A percentile compares a stretch with the other conserved stretches of the same genome.
phyloP scores from a whole-genome alignment of 495 filamentous ascomycete species.

The Tuber melanosporum region DNA sequence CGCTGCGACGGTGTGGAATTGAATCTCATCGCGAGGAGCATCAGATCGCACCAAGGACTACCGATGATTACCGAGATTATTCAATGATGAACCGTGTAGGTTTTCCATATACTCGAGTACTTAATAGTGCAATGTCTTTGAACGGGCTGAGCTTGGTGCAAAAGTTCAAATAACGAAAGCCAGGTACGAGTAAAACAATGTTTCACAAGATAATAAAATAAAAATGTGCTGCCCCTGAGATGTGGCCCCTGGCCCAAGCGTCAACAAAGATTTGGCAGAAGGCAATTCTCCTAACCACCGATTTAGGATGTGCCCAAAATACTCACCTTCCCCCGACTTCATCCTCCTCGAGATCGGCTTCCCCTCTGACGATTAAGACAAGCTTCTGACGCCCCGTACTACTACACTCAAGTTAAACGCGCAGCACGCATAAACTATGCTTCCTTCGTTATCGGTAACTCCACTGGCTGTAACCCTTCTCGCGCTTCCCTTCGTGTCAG shows the following conservation, averaged over 20 bases:
- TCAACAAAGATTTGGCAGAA: background rate
- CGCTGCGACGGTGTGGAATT: background rate
- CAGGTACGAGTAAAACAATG: background rate
- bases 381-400: background rate
- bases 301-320: background rate
- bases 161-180: background rate
- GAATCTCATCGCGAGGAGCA: background rate
- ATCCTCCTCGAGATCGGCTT: background rate
- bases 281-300: slow-evolving; percentile 5
- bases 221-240: slow-evolving; percentile 9
- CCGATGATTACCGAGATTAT: background rate
- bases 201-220: background rate
- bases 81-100: background rate
- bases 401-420: background rate
- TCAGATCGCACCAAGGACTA: background rate
- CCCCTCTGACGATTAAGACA: background rate
- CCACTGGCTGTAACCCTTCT: slow-evolving; percentile 8
- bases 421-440: background rate
- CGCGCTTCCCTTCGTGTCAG: slow-evolving; percentile 14
- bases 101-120: background rate
- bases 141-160: background rate
- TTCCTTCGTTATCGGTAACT: slow-evolving; percentile 3
- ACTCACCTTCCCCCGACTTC: background rate
- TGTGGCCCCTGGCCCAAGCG: slow-evolving; percentile 8
- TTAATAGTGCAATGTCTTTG: background rate